Evolutionary conservation across 306 rosid genomes (phyloP), one percentile per base, ranked within the genome.

Genomic region (Betula pendula): DNA sequence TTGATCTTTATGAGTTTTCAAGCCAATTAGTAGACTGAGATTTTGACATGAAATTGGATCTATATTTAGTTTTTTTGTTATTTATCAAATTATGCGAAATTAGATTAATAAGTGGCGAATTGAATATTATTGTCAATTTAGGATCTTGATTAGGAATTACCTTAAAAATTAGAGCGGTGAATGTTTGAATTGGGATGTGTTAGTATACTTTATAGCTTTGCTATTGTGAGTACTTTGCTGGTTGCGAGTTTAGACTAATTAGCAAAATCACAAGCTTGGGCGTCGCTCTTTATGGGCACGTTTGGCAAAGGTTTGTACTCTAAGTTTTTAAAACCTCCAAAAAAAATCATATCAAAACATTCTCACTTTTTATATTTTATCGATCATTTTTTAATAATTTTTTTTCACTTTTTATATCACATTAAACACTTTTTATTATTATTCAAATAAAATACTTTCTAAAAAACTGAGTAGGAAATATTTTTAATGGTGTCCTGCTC

Each of bases 381-480:
- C n/a, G n/a, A n/a, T n/a, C n/a, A n/a, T n/a, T n/a, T n/a, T n/a
- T n/a, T n/a, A n/a, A n/a, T n/a, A n/a, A n/a, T n/a, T n/a, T n/a
- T n/a, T n/a, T n/a, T n/a, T n/a, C n/a, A n/a, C n/a, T n/a, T n/a
- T n/a, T n/a, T n/a, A n/a, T n/a, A n/a, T n/a, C n/a, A n/a, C n/a
- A n/a, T n/a, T n/a, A n/a, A n/a, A n/a, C n/a, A n/a, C n/a, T n/a
- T n/a, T n/a, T n/a, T n/a, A n/a, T n/a, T n/a, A n/a, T n/a, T n/a
- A n/a, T n/a, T n/a, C n/a, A n/a, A n/a, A n/a, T n/a, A n/a, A n/a
- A n/a, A n/a, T n/a, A n/a, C n/a, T n/a, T n/a, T n/a, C n/a, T n/a
- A n/a, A n/a, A n/a, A n/a, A n/a, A 19, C 50, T 58, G 74, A 68
- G 48, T 45, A 29, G 71, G 45, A 53, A 60, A 56, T 49, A 33